Percentiles rank a stretch among this genome's conserved stretches.
Evolutionary conservation across 192 early-diverging fungal genomes (phyloP).

Genomic region (Mortierella claussenii): DNA sequence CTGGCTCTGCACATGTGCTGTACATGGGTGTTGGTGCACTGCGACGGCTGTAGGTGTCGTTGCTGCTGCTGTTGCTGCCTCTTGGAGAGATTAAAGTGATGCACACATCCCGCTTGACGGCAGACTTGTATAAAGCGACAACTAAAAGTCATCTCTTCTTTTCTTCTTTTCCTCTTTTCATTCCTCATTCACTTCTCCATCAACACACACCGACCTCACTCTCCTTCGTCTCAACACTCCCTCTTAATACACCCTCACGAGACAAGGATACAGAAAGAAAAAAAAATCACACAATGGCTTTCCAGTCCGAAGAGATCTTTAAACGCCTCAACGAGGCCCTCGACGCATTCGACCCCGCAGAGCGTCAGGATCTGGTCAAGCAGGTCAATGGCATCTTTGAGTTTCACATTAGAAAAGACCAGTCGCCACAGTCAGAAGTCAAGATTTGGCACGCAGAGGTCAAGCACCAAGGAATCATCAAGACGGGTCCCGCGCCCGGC

Average conservation of each 20-base stretch:
- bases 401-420: conserved; percentile 81
- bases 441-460: conserved; percentile 89
- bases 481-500: conserved; percentile 65
- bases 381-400: conserved; percentile 85
- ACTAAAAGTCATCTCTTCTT: no score
- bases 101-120: no score
- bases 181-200: not conserved
- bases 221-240: no score
- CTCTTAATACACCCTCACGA: not conserved
- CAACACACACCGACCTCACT: no score
- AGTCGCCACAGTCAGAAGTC: conserved; percentile 61
- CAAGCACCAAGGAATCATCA: conserved; percentile 46
- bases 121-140: no score
- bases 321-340: conserved; percentile 70
- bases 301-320: conserved; percentile 78
- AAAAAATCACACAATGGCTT: conserved; percentile 52
- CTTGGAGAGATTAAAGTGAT: no score
- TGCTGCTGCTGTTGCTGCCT: no score
- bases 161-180: not conserved
- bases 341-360: conserved; percentile 61
- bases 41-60: no score
- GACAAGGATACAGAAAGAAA: not conserved
- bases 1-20: no score
- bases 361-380: conserved; percentile 70
- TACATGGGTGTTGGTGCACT: no score